Percentiles rank a stretch among this genome's conserved stretches.
Conservation (phyloP, 225 moss, liverwort and hornwort species). For the Ulota crispa region DNA sequence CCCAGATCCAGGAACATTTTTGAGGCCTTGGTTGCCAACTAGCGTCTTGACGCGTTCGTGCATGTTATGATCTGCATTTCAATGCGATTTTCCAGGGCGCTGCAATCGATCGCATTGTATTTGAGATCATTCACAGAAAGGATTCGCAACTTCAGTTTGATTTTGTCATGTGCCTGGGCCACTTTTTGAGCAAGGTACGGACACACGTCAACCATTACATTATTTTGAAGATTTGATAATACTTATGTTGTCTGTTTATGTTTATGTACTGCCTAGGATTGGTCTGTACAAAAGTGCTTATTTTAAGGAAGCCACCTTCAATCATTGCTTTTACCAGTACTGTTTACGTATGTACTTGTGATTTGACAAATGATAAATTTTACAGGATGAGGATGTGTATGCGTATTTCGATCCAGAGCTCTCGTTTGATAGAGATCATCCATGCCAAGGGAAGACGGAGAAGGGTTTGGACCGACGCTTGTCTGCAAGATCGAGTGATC, state of each 20-base stretch:
- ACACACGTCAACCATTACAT: background rate
- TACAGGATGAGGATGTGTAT: constrained; percentile 91
- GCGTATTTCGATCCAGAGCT: constrained; percentile 90
- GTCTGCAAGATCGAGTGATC: constrained; percentile 61
- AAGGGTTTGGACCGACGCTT: constrained; percentile 62
- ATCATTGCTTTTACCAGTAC: background rate
- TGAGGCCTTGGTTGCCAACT: background rate
- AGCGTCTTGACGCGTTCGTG: background rate
- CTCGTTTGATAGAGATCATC: constrained; percentile 65
- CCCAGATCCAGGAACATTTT: background rate
- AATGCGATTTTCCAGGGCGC: constrained; percentile 54
- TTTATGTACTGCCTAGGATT: background rate
- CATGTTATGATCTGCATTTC: constrained; percentile 6
- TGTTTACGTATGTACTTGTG: background rate
- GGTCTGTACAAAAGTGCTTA: background rate
- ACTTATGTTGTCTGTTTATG: background rate
- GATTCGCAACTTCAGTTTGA: constrained; percentile 68
- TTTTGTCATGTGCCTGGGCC: constrained; percentile 91
- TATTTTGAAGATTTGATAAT: constrained; percentile 8
- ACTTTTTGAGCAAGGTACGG: constrained; percentile 83
- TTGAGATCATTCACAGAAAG: constrained; percentile 68
- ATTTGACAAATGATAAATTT: constrained; percentile 5
- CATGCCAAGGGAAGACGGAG: constrained; percentile 59
- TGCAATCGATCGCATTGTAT: constrained; percentile 91
- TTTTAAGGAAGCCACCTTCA: background rate